Conservation (phyloP, 805 yeast genomes). For the Zygosaccharomyces bisporus region DNA sequence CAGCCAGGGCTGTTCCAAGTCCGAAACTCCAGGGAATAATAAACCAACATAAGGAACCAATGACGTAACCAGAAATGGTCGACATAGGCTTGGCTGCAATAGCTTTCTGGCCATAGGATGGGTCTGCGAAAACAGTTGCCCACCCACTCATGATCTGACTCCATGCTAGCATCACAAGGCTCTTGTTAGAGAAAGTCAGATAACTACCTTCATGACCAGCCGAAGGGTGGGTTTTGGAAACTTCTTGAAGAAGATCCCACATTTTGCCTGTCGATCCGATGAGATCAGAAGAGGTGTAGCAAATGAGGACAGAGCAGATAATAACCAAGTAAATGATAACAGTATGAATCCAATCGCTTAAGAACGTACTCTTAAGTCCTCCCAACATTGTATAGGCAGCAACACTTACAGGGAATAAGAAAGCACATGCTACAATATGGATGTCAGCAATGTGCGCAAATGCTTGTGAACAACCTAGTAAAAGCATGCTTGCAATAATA, state of each 20-base stretch:
- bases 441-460: conserved; percentile 38
- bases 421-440: conserved; percentile 40
- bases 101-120: conserved; percentile 37
- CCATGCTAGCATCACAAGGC: conserved; percentile 26
- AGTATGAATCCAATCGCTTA: conserved; percentile 46
- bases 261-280: conserved; percentile 42
- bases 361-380: conserved; percentile 44
- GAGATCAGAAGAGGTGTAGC: conserved; percentile 31
- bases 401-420: conserved; percentile 42
- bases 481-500: conserved; percentile 35
- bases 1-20: conserved; percentile 32
- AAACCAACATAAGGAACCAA: conserved; percentile 36
- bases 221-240: conserved; percentile 27
- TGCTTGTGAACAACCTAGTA: conserved; percentile 41
- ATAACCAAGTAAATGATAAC: conserved; percentile 39
- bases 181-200: conserved; percentile 29
- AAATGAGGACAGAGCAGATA: conserved; percentile 28
- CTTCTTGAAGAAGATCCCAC: conserved; percentile 38
- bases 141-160: conserved; percentile 25
- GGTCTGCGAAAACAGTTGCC: conserved; percentile 31
- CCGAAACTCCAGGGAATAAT: conserved; percentile 34
- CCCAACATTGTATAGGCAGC: conserved; percentile 44
- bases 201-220: conserved; percentile 30
- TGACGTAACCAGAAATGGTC: conserved; percentile 33
- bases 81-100: conserved; percentile 36